These are phyloP conservation scores for Aspergillus nanangensis DNA, from an alignment of 495 filamentous ascomycete species.

Conservation along the genomic window DNA sequence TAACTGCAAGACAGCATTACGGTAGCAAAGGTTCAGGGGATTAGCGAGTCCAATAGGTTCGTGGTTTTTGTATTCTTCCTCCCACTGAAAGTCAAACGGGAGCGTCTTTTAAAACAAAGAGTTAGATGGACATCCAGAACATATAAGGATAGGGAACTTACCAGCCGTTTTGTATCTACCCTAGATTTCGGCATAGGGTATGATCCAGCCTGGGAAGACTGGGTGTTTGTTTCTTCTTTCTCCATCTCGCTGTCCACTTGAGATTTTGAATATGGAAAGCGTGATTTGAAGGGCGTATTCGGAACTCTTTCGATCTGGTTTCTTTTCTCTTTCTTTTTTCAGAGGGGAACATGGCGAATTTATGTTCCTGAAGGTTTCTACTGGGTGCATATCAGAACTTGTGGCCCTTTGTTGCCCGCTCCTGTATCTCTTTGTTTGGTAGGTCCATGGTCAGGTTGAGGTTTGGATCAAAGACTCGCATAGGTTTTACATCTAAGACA, in stretches of 20 bases:
- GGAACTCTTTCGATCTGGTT: neutral
- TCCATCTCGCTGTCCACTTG: too few species aligned
- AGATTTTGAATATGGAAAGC: too few species aligned
- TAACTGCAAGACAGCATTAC: slow-evolving; percentile 33
- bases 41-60: slow-evolving; percentile 8
- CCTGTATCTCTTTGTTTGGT: neutral
- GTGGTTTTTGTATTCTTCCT: neutral
- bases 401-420: neutral
- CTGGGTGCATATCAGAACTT: too few species aligned
- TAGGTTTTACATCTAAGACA: too few species aligned
- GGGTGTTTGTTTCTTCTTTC: too few species aligned
- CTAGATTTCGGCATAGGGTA: too few species aligned
- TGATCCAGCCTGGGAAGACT: too few species aligned
- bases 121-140: neutral
- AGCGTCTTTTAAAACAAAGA: neutral
- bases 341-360: neutral
- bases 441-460: neutral
- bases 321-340: neutral
- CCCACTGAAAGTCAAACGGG: neutral
- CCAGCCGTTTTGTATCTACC: too few species aligned
- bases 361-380: neutral
- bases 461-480: too few species aligned
- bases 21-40: slow-evolving; percentile 31
- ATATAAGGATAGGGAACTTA: too few species aligned
- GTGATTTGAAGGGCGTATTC: too few species aligned